Conservation (phyloP, 139 green algal species). For the Chlorella sp. region DNA sequence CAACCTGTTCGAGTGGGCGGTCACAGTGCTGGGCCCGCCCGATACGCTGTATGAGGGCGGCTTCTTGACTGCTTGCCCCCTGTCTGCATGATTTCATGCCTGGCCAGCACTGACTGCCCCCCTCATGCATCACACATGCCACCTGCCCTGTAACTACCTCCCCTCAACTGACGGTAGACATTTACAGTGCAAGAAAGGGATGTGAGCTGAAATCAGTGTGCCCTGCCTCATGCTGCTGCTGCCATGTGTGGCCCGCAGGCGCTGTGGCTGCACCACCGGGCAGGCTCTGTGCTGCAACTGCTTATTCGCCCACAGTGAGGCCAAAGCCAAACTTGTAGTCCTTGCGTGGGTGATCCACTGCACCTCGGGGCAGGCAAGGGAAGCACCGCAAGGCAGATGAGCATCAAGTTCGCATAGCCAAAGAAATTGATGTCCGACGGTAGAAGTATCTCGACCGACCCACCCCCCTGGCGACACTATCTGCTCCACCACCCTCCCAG, state of each 20-base stretch:
- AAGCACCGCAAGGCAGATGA: too few species aligned
- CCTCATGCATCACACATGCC: background rate
- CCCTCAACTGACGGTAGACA: too few species aligned
- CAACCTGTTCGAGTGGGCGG: constrained; percentile 98
- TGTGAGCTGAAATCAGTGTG: too few species aligned
- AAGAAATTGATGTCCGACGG: too few species aligned
- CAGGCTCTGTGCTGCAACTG: background rate
- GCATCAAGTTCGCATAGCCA: too few species aligned
- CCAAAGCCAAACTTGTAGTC: constrained; percentile 99
- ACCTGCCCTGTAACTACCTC: background rate
- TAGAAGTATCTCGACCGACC: too few species aligned
- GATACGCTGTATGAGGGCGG: constrained; percentile 74
- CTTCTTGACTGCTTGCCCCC: background rate
- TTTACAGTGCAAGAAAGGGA: too few species aligned
- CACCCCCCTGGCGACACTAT: too few species aligned
- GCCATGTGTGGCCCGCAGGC: too few species aligned
- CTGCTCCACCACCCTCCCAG: too few species aligned
- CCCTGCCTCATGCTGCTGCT: too few species aligned
- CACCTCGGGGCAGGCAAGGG: background rate
- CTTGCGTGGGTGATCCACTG: constrained; percentile 91
- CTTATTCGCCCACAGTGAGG: constrained; percentile 90
- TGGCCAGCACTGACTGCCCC: background rate
- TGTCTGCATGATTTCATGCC: background rate
- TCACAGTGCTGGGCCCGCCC: constrained; percentile 98
- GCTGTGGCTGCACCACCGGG: too few species aligned